Conservation (phyloP, 1,284 basidiomycete species). For the Cryptococcus deneoformans region DNA sequence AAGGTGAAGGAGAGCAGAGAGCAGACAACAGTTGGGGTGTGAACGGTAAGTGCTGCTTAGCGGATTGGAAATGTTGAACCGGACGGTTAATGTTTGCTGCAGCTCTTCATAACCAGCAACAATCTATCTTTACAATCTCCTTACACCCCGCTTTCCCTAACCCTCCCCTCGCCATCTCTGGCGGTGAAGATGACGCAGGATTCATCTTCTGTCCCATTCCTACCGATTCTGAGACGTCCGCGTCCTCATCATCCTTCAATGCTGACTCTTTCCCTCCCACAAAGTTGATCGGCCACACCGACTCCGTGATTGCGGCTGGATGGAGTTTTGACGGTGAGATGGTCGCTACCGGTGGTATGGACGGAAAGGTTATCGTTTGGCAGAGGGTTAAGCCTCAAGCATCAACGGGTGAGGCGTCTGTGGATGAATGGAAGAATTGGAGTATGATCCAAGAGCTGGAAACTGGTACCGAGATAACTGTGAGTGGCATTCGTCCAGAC, state of each 20-base stretch:
- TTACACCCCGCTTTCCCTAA: constrained; percentile 71
- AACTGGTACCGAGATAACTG: constrained; percentile 93
- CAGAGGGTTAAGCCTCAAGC: constrained; percentile 56
- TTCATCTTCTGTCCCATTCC: constrained; percentile 68
- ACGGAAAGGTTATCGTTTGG: constrained; percentile 92
- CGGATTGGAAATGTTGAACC: background rate
- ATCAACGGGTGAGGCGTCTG: constrained; percentile 46
- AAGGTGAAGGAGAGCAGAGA: constrained; percentile 7
- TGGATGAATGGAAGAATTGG: constrained; percentile 73
- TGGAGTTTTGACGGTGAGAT: constrained; percentile 89
- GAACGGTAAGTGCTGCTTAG: constrained; percentile 14
- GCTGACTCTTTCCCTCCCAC: constrained; percentile 71
- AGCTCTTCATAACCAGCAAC: constrained; percentile 44
- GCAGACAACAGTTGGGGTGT: constrained; percentile 38
- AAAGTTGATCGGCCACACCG: constrained; percentile 84
- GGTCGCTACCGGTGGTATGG: constrained; percentile 95
- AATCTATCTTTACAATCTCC: constrained; percentile 79
- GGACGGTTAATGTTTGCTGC: background rate
- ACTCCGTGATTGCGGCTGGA: constrained; percentile 77
- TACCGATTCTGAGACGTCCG: constrained; percentile 1
- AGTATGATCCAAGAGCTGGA: constrained; percentile 89
- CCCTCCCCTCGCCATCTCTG: constrained; percentile 79
- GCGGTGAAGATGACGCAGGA: constrained; percentile 92
- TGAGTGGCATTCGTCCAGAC: constrained; percentile 49
- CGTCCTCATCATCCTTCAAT: constrained; percentile 1